These are phyloP conservation scores for Aspergillus piperis DNA, from an alignment of 2,329 filamentous ascomycete species.

Conservation along the genomic window DNA sequence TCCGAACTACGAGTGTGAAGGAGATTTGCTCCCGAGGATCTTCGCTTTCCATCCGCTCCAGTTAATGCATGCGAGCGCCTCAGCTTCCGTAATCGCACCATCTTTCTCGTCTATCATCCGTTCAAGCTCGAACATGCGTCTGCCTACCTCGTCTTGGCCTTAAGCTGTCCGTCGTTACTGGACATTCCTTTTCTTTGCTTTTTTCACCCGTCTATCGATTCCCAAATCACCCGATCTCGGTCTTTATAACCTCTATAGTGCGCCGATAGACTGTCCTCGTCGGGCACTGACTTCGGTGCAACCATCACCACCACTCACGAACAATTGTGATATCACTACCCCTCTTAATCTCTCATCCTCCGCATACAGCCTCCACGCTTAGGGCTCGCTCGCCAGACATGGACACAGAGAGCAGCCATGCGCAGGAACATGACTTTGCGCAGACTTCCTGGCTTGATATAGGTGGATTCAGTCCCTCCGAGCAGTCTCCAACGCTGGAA, in stretches of 20 bases:
- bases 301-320: conserved; percentile 3
- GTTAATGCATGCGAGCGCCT: conserved; percentile 15
- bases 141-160: conserved; percentile 48
- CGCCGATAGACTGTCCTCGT: conserved; percentile 18
- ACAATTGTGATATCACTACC: conserved; percentile 22
- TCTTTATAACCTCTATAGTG: conserved; percentile 11
- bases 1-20: conserved; percentile 10
- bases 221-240: conserved; percentile 7
- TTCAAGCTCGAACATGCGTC: conserved; percentile 51
- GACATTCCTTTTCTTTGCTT: conserved; percentile 14
- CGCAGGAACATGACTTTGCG: conserved; percentile 47
- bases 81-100: conserved; percentile 28
- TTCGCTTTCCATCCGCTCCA: neutral
- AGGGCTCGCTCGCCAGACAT: conserved; percentile 30
- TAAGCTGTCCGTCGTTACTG: conserved; percentile 28
- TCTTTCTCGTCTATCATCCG: conserved; percentile 20
- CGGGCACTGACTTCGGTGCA: conserved; percentile 12
- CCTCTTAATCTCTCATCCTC: conserved; percentile 27
- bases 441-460: conserved; percentile 50
- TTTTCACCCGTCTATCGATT: conserved; percentile 12
- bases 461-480: conserved; percentile 50
- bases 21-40: conserved; percentile 14
- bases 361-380: neutral
- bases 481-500: conserved; percentile 71
- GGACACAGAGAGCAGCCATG: conserved; percentile 49